Conservation (phyloP, 768 basidiomycete species). For the Trametes elegans region DNA sequence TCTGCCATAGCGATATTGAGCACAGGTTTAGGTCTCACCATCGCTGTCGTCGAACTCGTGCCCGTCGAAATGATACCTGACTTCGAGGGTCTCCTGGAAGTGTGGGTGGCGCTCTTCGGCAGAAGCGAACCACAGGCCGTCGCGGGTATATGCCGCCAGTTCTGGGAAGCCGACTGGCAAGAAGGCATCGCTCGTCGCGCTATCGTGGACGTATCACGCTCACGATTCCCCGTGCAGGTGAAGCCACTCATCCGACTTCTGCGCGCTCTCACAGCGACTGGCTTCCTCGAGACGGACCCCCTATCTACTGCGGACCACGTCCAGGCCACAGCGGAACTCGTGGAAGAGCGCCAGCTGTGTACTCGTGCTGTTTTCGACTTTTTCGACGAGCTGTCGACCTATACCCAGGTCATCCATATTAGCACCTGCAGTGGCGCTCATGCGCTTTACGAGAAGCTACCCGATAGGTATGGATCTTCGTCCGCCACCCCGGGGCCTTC, state of each 20-base stretch:
- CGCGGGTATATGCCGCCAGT: conserved; percentile 71
- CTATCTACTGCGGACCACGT: conserved; percentile 52
- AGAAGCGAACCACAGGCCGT: conserved; percentile 65
- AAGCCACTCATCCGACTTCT: conserved; percentile 68
- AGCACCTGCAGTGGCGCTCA: conserved; percentile 63
- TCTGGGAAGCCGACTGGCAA: conserved; percentile 79
- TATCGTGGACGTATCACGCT: conserved; percentile 77
- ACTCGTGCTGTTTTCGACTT: conserved; percentile 73
- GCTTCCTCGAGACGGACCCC: conserved; percentile 74
- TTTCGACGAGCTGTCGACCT: conserved; percentile 67
- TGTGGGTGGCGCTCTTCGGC: conserved; percentile 80
- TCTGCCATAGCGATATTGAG: conserved; percentile 7
- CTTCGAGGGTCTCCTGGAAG: conserved; percentile 66
- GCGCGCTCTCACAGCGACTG: conserved; percentile 72
- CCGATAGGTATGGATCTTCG: conserved; percentile 56
- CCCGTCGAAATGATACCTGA: conserved; percentile 77
- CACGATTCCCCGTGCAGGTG: conserved; percentile 81
- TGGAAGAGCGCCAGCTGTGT: conserved; percentile 56
- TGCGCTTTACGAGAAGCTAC: conserved; percentile 68
- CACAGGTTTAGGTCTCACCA: conserved; percentile 59
- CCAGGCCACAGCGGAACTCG: conserved; percentile 37
- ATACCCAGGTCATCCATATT: conserved; percentile 69
- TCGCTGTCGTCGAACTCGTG: conserved; percentile 69
- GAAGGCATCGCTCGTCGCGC: conserved; percentile 67
- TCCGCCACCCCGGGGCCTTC: conserved; percentile 47